phyloP scores from a whole-genome alignment of 495 filamentous ascomycete species.

The Aspergillus olivimuriae region DNA sequence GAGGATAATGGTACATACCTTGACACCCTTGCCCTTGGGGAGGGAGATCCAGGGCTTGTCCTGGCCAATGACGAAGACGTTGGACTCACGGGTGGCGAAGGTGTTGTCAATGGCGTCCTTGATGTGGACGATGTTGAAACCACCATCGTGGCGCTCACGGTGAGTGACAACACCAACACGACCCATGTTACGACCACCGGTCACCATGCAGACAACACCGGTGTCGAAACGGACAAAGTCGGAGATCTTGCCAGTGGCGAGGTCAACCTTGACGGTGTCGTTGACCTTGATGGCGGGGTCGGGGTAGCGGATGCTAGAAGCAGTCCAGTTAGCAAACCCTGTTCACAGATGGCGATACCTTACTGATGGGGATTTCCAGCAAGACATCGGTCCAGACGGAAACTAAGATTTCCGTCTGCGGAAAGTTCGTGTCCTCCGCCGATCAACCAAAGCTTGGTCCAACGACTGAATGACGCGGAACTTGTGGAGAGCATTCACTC shows the following conservation, averaged over 20 bases:
- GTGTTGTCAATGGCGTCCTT: slow-evolving; percentile 99
- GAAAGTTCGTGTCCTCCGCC: slow-evolving; percentile 41
- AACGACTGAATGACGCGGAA: slow-evolving; percentile 97
- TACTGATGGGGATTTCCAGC: slow-evolving; percentile 27
- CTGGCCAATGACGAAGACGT: slow-evolving; percentile 95
- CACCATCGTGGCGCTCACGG: slow-evolving; percentile 98
- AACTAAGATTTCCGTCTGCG: neutral
- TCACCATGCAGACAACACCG: slow-evolving; percentile 94
- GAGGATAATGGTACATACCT: no score
- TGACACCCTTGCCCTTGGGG: slow-evolving; percentile 99
- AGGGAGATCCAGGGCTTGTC: slow-evolving; percentile 99
- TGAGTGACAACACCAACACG: slow-evolving; percentile 99
- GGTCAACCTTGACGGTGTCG: slow-evolving; percentile 98
- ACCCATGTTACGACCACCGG: slow-evolving; percentile 99
- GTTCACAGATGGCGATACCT: slow-evolving; percentile 21
- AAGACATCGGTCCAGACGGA: no score
- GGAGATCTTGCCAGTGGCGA: slow-evolving; percentile 90
- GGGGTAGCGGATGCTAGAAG: slow-evolving; percentile 89
- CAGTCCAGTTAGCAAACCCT: slow-evolving; percentile 31
- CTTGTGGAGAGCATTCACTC: slow-evolving; percentile 62
- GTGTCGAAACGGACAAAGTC: slow-evolving; percentile 98
- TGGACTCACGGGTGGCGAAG: slow-evolving; percentile 96
- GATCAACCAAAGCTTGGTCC: slow-evolving; percentile 95
- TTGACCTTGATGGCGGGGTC: slow-evolving; percentile 98
- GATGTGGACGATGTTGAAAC: slow-evolving; percentile 99